Conservation (phyloP, 768 basidiomycete species). For the Russula sp. region DNA sequence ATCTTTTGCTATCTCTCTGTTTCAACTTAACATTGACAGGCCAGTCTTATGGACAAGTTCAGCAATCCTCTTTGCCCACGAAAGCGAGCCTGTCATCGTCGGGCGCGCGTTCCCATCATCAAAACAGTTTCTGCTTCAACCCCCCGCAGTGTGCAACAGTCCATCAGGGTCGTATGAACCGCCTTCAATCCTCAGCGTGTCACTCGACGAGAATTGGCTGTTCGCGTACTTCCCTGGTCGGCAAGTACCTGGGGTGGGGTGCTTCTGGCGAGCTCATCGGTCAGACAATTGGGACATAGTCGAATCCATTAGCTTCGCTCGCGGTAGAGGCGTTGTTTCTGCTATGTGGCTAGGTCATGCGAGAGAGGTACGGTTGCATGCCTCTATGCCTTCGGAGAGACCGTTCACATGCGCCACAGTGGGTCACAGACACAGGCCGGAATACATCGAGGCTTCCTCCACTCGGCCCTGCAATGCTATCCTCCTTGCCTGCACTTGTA, state of each 20-base stretch:
- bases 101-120: constrained; percentile 67
- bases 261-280: constrained; percentile 59
- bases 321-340: constrained; percentile 52
- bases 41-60: constrained; percentile 67
- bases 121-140: constrained; percentile 53
- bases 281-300: constrained; percentile 57
- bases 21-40: constrained; percentile 33
- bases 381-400: background rate
- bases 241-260: constrained; percentile 51
- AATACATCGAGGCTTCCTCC: constrained; percentile 21
- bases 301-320: constrained; percentile 50
- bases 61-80: constrained; percentile 63
- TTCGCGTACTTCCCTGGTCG: constrained; percentile 71
- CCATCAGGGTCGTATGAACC: constrained; percentile 49
- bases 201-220: constrained; percentile 54
- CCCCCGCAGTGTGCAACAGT: constrained; percentile 45
- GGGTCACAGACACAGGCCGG: constrained; percentile 8
- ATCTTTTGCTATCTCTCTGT: background rate
- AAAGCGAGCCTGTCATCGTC: constrained; percentile 51
- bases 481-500: constrained; percentile 15
- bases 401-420: constrained; percentile 11
- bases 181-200: constrained; percentile 55
- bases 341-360: constrained; percentile 55
- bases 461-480: constrained; percentile 18
- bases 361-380: constrained; percentile 46